phyloP scores from a whole-genome alignment of 192 early-diverging fungal genomes.

The Coemansia sp. region DNA sequence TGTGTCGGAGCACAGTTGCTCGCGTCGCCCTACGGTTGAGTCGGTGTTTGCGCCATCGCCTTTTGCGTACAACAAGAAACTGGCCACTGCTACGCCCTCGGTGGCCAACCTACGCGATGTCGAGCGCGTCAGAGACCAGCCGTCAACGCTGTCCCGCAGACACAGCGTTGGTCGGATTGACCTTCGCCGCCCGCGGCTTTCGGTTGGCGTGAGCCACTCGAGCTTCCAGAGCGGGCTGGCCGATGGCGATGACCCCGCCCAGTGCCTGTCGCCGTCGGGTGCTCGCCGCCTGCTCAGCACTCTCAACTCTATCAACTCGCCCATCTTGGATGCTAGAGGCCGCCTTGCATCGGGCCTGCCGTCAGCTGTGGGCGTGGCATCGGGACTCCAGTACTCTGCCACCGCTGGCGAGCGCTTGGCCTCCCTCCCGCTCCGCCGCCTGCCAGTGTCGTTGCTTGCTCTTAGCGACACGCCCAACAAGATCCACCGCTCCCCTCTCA shows the following conservation, averaged over 20 bases:
- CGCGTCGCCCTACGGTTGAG: conserved; percentile 34
- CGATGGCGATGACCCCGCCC: conserved; percentile 2
- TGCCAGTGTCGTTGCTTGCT: conserved; percentile 42
- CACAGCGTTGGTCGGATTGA: conserved; percentile 33
- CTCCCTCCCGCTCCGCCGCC: conserved; percentile 37
- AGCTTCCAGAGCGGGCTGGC: not conserved
- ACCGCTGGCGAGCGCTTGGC: conserved; percentile 10
- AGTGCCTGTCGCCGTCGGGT: conserved; percentile 31
- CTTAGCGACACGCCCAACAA: conserved; percentile 31
- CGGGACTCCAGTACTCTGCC: not conserved
- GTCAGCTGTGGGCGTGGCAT: not conserved
- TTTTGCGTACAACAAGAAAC: conserved; percentile 50
- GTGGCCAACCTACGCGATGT: conserved; percentile 43
- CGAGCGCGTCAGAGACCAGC: conserved; percentile 24
- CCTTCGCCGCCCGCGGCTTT: conserved; percentile 12
- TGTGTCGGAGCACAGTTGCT: conserved; percentile 15
- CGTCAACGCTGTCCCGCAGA: conserved; percentile 31
- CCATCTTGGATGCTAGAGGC: conserved; percentile 39
- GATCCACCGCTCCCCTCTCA: conserved; percentile 15
- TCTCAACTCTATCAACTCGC: conserved; percentile 38
- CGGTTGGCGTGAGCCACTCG: not conserved
- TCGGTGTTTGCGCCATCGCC: conserved; percentile 44
- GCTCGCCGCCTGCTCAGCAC: conserved; percentile 50
- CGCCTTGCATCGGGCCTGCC: conserved; percentile 4
- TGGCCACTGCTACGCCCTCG: conserved; percentile 42